Base-by-base conservation (phyloP, 306 rosid species). In the Crotalaria pallida region DNA sequence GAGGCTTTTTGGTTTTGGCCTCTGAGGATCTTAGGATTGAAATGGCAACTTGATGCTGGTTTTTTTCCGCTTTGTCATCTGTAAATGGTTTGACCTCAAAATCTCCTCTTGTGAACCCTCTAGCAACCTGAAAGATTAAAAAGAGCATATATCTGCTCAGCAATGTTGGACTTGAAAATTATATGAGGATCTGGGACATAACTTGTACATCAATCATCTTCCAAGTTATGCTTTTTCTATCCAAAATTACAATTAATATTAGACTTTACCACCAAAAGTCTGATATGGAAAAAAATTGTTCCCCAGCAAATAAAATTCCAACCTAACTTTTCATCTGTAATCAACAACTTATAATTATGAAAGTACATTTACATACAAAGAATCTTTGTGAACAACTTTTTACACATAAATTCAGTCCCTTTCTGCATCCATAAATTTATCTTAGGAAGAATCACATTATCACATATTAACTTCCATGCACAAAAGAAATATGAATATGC, bases 101-200 rank as follows among this genome's bases (percentile, higher is more conserved):
- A 22, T 89, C 64, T 66, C 99, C 99, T 74, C 97, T 79, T 1
- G 92, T 87, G 80, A 94, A 88, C 74, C 91, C 92, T 84, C 99
- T 85, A 43, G 95, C 92, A 63, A 94, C 99, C 99, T 94, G 89
- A 62, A 45, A 40, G 7, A 79, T 80, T 22, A 67, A 22, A 52
- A 73, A 61, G 67, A 52, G 66, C 47, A 11, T 31, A 22, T 83
- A 56, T 77, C 53, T 57, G 59, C 41, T 52, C 36, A n/a, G 52
- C 58, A 45, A 68, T 33, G 66, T 65, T 53, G 29, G 67, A 65
- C 24, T 57, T 12, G 7, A 61, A 55, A 58, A 27, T 24, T 38
- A 40, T 21, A 19, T 31, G 24, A 55, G 43, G 57, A 16, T 19
- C 9, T 7, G 27, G 63, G 47, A 55, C 59, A 55, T 79, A 64